Evolutionary conservation across 768 basidiomycete species (phyloP).

Genomic region (Termitomyces sp.): DNA sequence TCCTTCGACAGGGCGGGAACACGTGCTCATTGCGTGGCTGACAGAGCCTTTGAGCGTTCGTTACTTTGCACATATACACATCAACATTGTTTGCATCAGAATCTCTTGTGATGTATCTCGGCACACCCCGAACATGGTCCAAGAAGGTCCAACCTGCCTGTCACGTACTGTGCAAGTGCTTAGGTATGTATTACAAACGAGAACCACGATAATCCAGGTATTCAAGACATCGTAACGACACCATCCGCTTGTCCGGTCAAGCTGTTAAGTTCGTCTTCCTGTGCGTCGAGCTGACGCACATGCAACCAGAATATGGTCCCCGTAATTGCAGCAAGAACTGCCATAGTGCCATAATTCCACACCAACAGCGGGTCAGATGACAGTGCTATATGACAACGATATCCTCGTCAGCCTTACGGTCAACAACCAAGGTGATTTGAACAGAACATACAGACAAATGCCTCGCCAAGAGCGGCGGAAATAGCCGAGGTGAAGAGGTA

Average conservation of each 20-base stretch:
- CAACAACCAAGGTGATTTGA: neutral
- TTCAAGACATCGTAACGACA: neutral
- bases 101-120: neutral
- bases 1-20: neutral
- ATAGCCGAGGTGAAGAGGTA: conserved; percentile 59
- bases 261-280: conserved; percentile 62
- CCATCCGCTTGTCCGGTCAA: conserved; percentile 19
- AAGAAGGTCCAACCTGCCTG: no score
- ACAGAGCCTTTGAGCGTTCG: neutral
- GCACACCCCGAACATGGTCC: neutral
- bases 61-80: neutral
- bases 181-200: neutral
- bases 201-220: neutral
- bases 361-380: conserved; percentile 68
- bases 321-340: conserved; percentile 43
- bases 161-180: no score
- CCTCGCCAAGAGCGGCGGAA: conserved; percentile 60
- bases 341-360: conserved; percentile 70
- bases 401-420: neutral
- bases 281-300: conserved; percentile 50
- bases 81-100: neutral
- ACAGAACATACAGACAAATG: conserved; percentile 61
- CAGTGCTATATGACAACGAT: conserved; percentile 35
- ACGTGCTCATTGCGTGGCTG: neutral
- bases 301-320: conserved; percentile 53